Conservation (phyloP, 768 basidiomycete species). For the Hirschioporus abietinus region DNA sequence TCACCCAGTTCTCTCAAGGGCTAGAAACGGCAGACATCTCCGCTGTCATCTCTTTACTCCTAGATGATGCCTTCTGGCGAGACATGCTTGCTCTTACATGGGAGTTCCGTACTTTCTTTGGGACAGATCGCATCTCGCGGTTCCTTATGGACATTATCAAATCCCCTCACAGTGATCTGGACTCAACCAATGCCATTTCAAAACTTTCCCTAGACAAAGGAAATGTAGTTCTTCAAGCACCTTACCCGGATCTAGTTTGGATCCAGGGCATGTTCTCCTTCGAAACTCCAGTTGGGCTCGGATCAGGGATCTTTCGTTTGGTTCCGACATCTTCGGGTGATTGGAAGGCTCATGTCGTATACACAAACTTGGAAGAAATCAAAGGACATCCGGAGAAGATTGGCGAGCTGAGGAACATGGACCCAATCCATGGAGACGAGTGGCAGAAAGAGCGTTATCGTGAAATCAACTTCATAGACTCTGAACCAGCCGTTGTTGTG, state of each 20-base stretch:
- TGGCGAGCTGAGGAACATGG: conserved; percentile 37
- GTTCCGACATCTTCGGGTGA: conserved; percentile 35
- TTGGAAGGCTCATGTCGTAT: conserved; percentile 59
- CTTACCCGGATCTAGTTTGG: conserved; percentile 24
- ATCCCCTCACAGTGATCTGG: not conserved
- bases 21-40: conserved; percentile 11
- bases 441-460: conserved; percentile 45
- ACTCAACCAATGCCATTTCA: not conserved
- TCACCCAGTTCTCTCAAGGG: conserved; percentile 15
- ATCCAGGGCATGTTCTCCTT: conserved; percentile 15
- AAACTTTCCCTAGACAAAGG: not conserved
- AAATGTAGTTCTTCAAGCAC: not conserved
- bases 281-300: conserved; percentile 26
- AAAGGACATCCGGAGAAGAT: conserved; percentile 44
- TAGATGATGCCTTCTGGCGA: conserved; percentile 26
- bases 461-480: conserved; percentile 41
- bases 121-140: conserved; percentile 13
- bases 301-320: conserved; percentile 40
- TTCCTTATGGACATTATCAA: conserved; percentile 9
- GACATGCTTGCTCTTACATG: conserved; percentile 27
- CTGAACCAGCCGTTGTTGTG: conserved; percentile 52
- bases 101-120: conserved; percentile 27
- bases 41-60: conserved; percentile 12
- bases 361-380: conserved; percentile 54
- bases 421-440: conserved; percentile 41